Conservation (phyloP, 139 green algal species). For the Limnomonas spitsbergensis region DNA sequence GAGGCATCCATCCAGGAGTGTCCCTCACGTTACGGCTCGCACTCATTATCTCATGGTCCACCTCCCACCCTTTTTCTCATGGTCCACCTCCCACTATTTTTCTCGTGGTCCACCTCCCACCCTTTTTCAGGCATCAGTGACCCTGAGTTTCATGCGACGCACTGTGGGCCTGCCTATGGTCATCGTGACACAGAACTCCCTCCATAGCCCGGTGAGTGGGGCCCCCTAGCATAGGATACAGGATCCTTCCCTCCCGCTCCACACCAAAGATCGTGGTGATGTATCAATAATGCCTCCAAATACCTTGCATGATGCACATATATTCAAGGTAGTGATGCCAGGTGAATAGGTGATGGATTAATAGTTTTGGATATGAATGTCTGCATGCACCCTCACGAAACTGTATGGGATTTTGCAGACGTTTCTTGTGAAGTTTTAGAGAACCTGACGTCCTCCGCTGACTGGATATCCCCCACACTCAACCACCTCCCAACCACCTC, state of each 20-base stretch:
- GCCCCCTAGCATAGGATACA: background rate
- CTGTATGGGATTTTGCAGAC: no score
- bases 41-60: background rate
- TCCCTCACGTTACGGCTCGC: background rate
- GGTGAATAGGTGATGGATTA: background rate
- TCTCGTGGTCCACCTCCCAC: no score
- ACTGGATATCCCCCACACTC: background rate
- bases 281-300: no score
- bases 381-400: no score
- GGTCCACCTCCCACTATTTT: no score
- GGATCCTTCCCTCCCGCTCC: background rate
- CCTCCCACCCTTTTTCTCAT: background rate
- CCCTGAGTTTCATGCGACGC: background rate
- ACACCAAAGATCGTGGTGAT: no score
- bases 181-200: slow-evolving; percentile 6
- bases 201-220: background rate
- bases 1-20: background rate
- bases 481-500: background rate
- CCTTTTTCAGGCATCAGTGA: slow-evolving; percentile 1
- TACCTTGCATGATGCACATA: background rate
- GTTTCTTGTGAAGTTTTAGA: no score
- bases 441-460: no score
- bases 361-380: background rate
- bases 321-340: background rate
- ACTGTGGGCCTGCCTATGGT: background rate